Evolutionary conservation across 164 flowering plant genomes (phyloP), one percentile per base, ranked within the genome.

Genomic region (Umbilicus rupestris): DNA sequence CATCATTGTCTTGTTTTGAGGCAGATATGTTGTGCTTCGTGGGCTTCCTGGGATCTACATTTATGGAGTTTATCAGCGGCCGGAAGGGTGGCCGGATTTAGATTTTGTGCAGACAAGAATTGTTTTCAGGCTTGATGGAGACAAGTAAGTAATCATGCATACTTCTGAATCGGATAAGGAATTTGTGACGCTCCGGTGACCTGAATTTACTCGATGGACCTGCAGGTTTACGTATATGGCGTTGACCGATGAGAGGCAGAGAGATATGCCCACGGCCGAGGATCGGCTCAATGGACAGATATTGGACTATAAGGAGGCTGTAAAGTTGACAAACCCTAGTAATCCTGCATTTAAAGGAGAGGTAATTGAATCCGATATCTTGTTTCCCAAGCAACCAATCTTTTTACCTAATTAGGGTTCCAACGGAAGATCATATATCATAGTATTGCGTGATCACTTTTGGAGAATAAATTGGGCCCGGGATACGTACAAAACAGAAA

Each of bases 221-320:
- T n/a, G n/a, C 37, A 78, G 81, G 67, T 78, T 78, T 63, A 65
- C 52, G 0, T 80, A 57, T 70, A 78, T 82, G 86, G 79, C 84
- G 0, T 6, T 82, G 15, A 73, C 84, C 7, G 84, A 82, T 45
- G 73, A 71, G 14, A 77, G 73, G 64, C 84, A 82, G 47, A 77
- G 85, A 74, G 55, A 74, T 12, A 84, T 84, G 85, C 85, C 87
- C 37, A 70, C 71, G 57, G 63, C 47, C 1, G 24, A 66, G 33
- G 87, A 84, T 35, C 84, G 85, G 0, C 29, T 17, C 1, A 72
- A 11, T 1, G 84, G 85, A 1, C 44, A 71, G 47, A 71, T 73
- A 24, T 78, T 82, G n/a, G 84, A 76, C 29, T 84, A 75, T 39
- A 78, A 77, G 1, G 87, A 84, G 70, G 87, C 87, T 50, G 85